Base-by-base conservation (phyloP, 495 filamentous ascomycete genomes). In the Bacidia rubella region DNA sequence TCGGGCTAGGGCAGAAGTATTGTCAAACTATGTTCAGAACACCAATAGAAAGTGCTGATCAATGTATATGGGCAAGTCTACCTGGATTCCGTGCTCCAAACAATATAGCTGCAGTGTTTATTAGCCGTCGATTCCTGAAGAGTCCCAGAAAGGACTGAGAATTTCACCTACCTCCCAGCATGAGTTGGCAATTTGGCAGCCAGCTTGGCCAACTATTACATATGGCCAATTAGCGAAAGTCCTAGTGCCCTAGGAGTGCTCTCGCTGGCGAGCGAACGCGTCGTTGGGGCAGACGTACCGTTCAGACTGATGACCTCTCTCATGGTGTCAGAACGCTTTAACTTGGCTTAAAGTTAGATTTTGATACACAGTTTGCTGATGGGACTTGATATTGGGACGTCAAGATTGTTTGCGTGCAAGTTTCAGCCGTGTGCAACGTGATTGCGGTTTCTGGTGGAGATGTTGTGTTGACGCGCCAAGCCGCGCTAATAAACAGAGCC, bases 161-260 rank as follows among this genome's bases (percentile, higher is more conserved):
- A 98, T 98, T 72, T 98, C n/a, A n/a, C 85, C 72, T 77, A 98
- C 92, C 90, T 98, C 92, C 92, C 92, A 98, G 81, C 93, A 98
- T 60, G 93, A 92, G 76, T 98, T 98, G 70, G 90, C 92, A 69
- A 98, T 98, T 72, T 98, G 92, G 80, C 93, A 96, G 83, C 92
- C 92, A 67, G 92, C 92, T 79, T 98, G 92, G 74, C 92, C 92
- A 74, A 98, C 92, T 98, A 65, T 76, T 55, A n/a, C 17, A 38
- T 2, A 17, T 11, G 10, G 24, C 3, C 19, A 26, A 38, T 50
- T 25, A 50, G 47, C 26, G 22, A 35, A 5, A 25, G 47, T 3
- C 23, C n/a, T 17, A 19, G 20, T 15, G 32, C 19, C n/a, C 24
- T 35, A 7, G 29, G 47, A 2, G 1, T 10, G 15, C 10, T 21